Evolutionary conservation across 805 yeast genomes (phyloP).

Genomic region (Pichia cephalocereana): DNA sequence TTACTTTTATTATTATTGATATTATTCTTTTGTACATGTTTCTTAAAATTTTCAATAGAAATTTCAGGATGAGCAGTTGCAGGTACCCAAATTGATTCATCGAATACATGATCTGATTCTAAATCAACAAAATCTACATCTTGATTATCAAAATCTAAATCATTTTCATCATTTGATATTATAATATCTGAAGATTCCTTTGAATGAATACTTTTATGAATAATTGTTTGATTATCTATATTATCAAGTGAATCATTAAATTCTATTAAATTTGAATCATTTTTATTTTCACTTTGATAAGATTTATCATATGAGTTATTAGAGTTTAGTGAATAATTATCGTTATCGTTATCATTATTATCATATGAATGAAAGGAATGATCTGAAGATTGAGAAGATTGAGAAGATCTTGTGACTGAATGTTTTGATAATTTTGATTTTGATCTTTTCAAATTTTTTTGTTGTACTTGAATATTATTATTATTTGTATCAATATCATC

Average conservation of each 20-base stretch:
- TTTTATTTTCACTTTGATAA: neutral
- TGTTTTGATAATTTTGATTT: conserved; percentile 6
- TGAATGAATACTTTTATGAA: neutral
- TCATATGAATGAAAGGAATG: neutral
- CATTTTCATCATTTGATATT: conserved; percentile 5
- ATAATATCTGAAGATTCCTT: neutral
- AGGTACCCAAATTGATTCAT: conserved; percentile 72
- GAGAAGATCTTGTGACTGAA: neutral
- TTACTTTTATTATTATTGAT: neutral
- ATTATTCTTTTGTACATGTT: conserved; percentile 50
- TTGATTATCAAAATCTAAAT: conserved; percentile 18
- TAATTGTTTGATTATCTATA: neutral
- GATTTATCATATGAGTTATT: neutral
- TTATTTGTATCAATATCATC: neutral
- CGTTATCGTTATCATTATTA: too few species aligned
- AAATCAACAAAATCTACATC: conserved; percentile 9
- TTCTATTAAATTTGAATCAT: neutral
- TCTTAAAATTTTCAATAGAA: conserved; percentile 80
- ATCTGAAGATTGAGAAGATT: neutral
- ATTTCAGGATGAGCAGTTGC: conserved; percentile 89
- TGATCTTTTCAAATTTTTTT: conserved; percentile 3
- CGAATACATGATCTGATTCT: conserved; percentile 9
- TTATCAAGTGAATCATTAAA: neutral
- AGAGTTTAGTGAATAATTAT: neutral
- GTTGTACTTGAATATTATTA: neutral